phyloP scores from a whole-genome alignment of 2,329 filamentous ascomycete species.

The Xylariaceae sp. region DNA sequence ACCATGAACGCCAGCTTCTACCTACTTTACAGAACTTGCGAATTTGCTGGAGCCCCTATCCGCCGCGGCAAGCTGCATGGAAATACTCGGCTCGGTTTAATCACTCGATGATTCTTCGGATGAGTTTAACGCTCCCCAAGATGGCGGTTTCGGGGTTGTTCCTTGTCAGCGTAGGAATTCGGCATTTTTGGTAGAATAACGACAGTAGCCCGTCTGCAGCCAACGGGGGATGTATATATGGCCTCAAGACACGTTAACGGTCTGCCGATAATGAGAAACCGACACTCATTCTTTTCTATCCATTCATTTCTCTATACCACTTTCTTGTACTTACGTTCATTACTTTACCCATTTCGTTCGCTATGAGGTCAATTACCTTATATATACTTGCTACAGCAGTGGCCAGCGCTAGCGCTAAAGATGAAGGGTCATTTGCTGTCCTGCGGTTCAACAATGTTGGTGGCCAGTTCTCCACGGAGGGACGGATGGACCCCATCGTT shows the following conservation, averaged over 20 bases:
- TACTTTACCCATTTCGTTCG: conserved; percentile 3
- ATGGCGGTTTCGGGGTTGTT: conserved; percentile 8
- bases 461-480: conserved; percentile 59
- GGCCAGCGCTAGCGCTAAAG: conserved; percentile 7
- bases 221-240: background rate
- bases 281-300: background rate
- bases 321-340: background rate
- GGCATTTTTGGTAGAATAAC: background rate
- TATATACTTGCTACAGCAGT: conserved; percentile 12
- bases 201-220: background rate
- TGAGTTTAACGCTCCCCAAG: conserved; percentile 3
- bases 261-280: background rate
- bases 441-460: conserved; percentile 64
- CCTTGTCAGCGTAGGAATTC: background rate
- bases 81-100: background rate
- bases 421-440: conserved; percentile 61
- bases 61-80: background rate
- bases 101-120: background rate
- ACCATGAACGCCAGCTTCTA: background rate
- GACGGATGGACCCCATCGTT: conserved; percentile 69
- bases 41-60: background rate
- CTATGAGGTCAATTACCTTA: conserved; percentile 15
- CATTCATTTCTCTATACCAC: background rate
- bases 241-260: background rate
- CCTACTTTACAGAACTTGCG: no score